Base-by-base conservation (phyloP, 2,329 filamentous ascomycete species). In the Tolypocladium inflatum region DNA sequence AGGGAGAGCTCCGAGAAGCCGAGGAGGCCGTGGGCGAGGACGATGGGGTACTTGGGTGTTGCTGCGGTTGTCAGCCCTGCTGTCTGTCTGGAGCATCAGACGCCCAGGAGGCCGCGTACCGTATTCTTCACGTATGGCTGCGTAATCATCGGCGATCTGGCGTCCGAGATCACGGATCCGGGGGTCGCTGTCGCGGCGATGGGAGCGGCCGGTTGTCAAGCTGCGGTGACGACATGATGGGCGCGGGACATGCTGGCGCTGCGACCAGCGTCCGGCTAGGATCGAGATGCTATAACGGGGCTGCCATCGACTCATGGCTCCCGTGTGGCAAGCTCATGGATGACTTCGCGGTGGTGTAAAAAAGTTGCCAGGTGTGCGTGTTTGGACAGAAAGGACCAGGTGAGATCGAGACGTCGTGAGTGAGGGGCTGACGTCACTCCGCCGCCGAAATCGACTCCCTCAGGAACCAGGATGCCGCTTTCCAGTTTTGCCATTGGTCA, bases 1-100 rank as follows among this genome's bases (percentile, higher is more conserved):
- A 85, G 66, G 41, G 72, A 74, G 26, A 87, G 73, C 66, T 85
- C 79, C 42, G 81, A 77, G 67, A 87, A 88, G 64, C 85, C 85
- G 55, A 87, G 73, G 54, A 88, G 75, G 58, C 85, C 85, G 65
- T 87, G 85, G 56, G 84, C 84, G 39, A 88, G 80, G 57, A 87
- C 83, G 57, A 88, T 80, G 51, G 84, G 83, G 62, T 86, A 66
- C 63, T 80, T 81, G 2, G 84, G 84, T 4, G 80, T 79, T 45
- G 76, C 80, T 83, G 59, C 58, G 57, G 43, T 55, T 42, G 45
- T 55, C 50, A 58, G 55, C 26, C 48, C 7, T 10, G 30, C 30
- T 4, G 30, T 15, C 6, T 4, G 4, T 15, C 48, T 37, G 2
- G 17, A 8, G 19, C 10, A 19, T 51, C 13, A 19, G 6, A 3